These are phyloP conservation scores for Pichia manshurica DNA, from an alignment of 805 yeast species.

Conservation along the genomic window DNA sequence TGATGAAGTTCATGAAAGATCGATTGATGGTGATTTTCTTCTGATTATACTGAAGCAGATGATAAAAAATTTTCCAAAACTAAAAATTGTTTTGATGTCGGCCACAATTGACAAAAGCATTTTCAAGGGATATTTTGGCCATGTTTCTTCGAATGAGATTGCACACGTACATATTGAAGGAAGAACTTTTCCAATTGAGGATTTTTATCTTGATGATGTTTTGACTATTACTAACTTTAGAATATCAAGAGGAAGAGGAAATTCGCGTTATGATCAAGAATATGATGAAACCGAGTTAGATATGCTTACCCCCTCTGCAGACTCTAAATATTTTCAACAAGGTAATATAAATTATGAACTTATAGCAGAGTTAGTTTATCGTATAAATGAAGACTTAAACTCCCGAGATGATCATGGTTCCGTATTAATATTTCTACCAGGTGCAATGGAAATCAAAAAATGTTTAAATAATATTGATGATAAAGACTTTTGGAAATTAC, in stretches of 20 bases:
- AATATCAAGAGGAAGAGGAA: slow-evolving; percentile 26
- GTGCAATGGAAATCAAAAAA: slow-evolving; percentile 77
- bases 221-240: slow-evolving; percentile 53
- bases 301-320: slow-evolving; percentile 50
- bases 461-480: slow-evolving; percentile 41
- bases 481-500: slow-evolving; percentile 44
- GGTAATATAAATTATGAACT: slow-evolving; percentile 76
- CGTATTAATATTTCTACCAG: slow-evolving; percentile 81
- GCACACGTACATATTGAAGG: slow-evolving; percentile 80
- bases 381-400: slow-evolving; percentile 46
- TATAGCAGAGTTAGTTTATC: slow-evolving; percentile 48
- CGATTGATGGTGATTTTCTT: slow-evolving; percentile 83
- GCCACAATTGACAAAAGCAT: slow-evolving; percentile 78
- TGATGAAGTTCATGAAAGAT: slow-evolving; percentile 97
- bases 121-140: slow-evolving; percentile 61
- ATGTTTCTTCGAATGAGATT: slow-evolving; percentile 34
- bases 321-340: slow-evolving; percentile 55
- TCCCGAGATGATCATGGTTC: slow-evolving; percentile 53
- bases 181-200: slow-evolving; percentile 86
- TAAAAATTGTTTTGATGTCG: slow-evolving; percentile 81
- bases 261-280: neutral
- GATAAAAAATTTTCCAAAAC: slow-evolving; percentile 41
- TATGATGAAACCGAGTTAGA: slow-evolving; percentile 26
- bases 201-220: slow-evolving; percentile 64
- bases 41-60: slow-evolving; percentile 69